A percentile compares a stretch with the other conserved stretches of the same genome.
Evolutionary conservation across 2,329 filamentous ascomycete species (phyloP).

Genomic region (Penicillium janthinellum): DNA sequence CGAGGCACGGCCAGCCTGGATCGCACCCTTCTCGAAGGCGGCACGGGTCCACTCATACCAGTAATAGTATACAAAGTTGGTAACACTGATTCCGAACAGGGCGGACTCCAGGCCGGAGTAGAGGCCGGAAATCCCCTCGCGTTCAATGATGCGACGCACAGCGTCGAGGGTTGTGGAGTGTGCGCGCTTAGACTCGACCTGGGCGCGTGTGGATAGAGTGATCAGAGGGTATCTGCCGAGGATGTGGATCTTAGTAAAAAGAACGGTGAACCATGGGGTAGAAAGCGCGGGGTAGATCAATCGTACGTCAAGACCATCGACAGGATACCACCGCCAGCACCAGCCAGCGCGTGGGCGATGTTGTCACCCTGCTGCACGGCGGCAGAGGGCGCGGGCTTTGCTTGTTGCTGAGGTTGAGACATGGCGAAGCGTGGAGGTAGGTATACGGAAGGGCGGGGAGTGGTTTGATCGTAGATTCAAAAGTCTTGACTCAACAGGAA

Average conservation of each 20-base stretch:
- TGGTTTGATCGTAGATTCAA: neutral
- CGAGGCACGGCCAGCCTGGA: conserved; percentile 69
- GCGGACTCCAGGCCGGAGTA: conserved; percentile 94
- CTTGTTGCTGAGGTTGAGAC: conserved; percentile 42
- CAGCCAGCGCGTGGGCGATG: conserved; percentile 90
- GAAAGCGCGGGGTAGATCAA: conserved; percentile 6
- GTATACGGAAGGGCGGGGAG: conserved; percentile 1
- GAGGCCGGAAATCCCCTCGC: conserved; percentile 84
- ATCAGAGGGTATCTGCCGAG: conserved; percentile 82
- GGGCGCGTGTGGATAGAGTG: conserved; percentile 93
- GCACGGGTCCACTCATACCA: conserved; percentile 97
- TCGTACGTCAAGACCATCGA: conserved; percentile 91
- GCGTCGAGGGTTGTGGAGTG: conserved; percentile 82
- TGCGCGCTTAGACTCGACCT: conserved; percentile 94
- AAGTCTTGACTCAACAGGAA: neutral
- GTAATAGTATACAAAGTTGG: conserved; percentile 99
- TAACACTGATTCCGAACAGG: conserved; percentile 95
- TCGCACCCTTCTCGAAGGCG: conserved; percentile 76
- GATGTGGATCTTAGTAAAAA: conserved; percentile 13
- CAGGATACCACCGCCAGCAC: conserved; percentile 87
- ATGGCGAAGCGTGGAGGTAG: conserved; percentile 27
- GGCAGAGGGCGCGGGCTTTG: conserved; percentile 57
- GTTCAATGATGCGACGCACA: conserved; percentile 81
- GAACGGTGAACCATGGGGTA: conserved; percentile 3
- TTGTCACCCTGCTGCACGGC: conserved; percentile 88